A percentile compares a stretch with the other conserved stretches of the same genome.
Evolutionary conservation across 495 filamentous ascomycete genomes (phyloP).

Genomic region (Penicillium silybi): DNA sequence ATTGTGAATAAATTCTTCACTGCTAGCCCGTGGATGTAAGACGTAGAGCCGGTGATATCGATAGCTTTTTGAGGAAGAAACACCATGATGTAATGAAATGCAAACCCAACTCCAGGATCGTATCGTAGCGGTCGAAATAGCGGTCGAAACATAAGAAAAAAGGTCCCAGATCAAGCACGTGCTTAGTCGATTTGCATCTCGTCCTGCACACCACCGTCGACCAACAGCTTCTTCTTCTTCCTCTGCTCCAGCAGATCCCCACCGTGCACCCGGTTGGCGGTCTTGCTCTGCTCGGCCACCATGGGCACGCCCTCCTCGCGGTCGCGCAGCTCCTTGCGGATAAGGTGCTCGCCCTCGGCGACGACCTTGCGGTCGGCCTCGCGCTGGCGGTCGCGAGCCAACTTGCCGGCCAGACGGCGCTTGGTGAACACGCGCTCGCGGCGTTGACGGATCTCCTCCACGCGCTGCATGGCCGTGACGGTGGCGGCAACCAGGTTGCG

Average conservation of each 20-base stretch:
- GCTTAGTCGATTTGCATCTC: conserved; percentile 69
- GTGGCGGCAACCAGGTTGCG: conserved; percentile 83
- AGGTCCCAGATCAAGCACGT: conserved; percentile 3
- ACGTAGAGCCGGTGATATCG: conserved; percentile 28
- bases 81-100: conserved; percentile 23
- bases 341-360: conserved; percentile 81
- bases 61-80: conserved; percentile 27
- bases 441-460: conserved; percentile 77
- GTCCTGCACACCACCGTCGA: conserved; percentile 64
- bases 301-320: conserved; percentile 42
- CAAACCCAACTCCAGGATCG: conserved; percentile 32
- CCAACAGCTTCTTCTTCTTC: conserved; percentile 57
- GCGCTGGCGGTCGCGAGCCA: conserved; percentile 63
- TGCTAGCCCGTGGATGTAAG: conserved; percentile 17
- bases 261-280: conserved; percentile 34
- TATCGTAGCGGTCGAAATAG: conserved; percentile 16
- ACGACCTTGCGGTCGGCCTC: conserved; percentile 82
- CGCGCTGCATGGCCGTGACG: conserved; percentile 84
- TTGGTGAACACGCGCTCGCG: conserved; percentile 90
- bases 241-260: conserved; percentile 57
- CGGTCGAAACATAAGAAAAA: conserved; percentile 22
- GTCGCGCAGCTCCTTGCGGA: conserved; percentile 46
- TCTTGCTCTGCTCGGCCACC: conserved; percentile 35
- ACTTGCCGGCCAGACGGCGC: conserved; percentile 85
- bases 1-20: conserved; percentile 1